phyloP scores from a whole-genome alignment of 2,329 filamentous ascomycete genomes.

The Cladophialophora bantiana region DNA sequence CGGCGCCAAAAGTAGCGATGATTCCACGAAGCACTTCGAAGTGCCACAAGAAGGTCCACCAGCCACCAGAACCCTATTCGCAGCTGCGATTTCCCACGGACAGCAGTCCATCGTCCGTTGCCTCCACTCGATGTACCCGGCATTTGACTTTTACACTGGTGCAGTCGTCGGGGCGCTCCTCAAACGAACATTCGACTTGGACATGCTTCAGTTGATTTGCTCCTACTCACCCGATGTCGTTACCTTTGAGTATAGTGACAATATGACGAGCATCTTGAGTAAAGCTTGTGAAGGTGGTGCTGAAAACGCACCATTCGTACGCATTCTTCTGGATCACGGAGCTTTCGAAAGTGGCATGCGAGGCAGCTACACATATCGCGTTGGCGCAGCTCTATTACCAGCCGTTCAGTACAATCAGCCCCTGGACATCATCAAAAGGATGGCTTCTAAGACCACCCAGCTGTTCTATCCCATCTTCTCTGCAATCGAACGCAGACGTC shows the following conservation, averaged over 20 bases:
- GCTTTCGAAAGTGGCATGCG: slow-evolving; percentile 6
- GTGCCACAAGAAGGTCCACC: not conserved
- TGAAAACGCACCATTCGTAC: slow-evolving; percentile 10
- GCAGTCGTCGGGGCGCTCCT: slow-evolving; percentile 5
- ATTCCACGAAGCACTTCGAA: slow-evolving; percentile 9
- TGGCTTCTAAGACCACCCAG: slow-evolving; percentile 8
- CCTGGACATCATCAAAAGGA: slow-evolving; percentile 11
- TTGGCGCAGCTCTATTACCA: slow-evolving; percentile 8
- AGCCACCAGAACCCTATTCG: too few species aligned
- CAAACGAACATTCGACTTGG: slow-evolving; percentile 10
- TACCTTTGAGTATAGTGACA: slow-evolving; percentile 10
- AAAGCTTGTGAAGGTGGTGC: slow-evolving; percentile 8
- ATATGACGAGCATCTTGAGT: slow-evolving; percentile 7
- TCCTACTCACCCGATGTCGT: slow-evolving; percentile 12
- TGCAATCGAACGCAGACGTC: slow-evolving; percentile 12
- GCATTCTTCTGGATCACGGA: slow-evolving; percentile 14
- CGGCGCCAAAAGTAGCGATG: not conserved
- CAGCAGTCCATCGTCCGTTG: slow-evolving; percentile 8
- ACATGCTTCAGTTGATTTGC: slow-evolving; percentile 12
- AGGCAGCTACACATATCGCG: slow-evolving; percentile 14
- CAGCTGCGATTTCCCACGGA: slow-evolving; percentile 8
- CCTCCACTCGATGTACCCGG: slow-evolving; percentile 8
- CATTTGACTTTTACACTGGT: slow-evolving; percentile 10
- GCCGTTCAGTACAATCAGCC: slow-evolving; percentile 9
- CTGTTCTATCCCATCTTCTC: slow-evolving; percentile 12